phyloP scores from a whole-genome alignment of 2,329 filamentous ascomycete genomes.

The Lecanicillium sp. region DNA sequence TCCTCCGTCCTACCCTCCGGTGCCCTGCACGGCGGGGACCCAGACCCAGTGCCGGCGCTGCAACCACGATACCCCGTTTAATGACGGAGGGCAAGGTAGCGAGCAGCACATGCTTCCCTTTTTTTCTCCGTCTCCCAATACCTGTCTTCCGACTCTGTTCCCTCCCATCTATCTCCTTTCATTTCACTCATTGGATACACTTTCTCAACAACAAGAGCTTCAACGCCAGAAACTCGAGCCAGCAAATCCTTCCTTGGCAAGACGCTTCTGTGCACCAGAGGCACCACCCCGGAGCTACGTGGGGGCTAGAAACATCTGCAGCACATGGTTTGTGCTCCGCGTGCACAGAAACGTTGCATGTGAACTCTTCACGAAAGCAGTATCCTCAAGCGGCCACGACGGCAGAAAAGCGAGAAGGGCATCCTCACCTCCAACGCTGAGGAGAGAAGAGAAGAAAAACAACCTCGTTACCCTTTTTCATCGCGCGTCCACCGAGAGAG shows the following conservation, averaged over 20 bases:
- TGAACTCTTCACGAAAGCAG: slow-evolving; percentile 3
- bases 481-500: too few relatives aligned
- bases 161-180: not conserved
- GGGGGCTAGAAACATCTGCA: not conserved
- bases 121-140: slow-evolving; percentile 14
- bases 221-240: slow-evolving; percentile 7
- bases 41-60: too few relatives aligned
- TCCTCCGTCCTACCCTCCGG: too few relatives aligned
- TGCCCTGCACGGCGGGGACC: too few relatives aligned
- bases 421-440: too few relatives aligned
- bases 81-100: not conserved
- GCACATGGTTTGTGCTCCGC: slow-evolving; percentile 4
- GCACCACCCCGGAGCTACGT: slow-evolving; percentile 1
- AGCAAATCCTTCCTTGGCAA: not conserved
- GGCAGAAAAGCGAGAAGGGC: too few relatives aligned
- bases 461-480: too few relatives aligned
- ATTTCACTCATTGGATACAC: not conserved
- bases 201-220: too few relatives aligned
- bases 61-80: not conserved
- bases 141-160: slow-evolving; percentile 4
- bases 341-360: slow-evolving; percentile 5
- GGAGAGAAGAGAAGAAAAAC: too few relatives aligned
- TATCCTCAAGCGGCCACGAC: not conserved
- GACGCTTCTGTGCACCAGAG: too few relatives aligned
- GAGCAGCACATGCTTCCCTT: slow-evolving; percentile 1